Percentiles rank a stretch among this genome's conserved stretches.
Evolutionary conservation across 169 alveolate genomes (phyloP).

Genomic region (Plasmodium yoelii): DNA sequence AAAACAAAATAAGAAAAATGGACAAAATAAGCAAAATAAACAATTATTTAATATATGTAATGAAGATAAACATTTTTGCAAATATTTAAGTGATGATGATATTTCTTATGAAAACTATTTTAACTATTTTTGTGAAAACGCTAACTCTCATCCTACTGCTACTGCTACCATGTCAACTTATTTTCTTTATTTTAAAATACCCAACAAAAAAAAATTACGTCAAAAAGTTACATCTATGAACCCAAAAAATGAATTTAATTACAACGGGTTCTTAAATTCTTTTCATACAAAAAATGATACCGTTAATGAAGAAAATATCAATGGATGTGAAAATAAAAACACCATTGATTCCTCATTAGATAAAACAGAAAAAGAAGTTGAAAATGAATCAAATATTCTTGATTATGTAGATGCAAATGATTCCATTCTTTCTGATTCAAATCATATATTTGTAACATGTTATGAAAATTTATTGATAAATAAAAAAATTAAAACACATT

Average conservation of each 20-base stretch:
- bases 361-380: too few species aligned
- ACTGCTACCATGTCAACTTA: conserved; percentile 11
- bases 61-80: conserved; percentile 16
- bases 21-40: neutral
- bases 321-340: neutral
- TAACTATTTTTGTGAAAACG: conserved; percentile 19
- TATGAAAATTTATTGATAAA: conserved; percentile 29
- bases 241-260: conserved; percentile 18
- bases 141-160: neutral
- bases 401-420: too few species aligned
- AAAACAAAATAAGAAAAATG: conserved; percentile 7
- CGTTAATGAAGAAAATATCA: neutral
- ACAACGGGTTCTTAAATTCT: conserved; percentile 33
- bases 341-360: too few species aligned
- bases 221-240: conserved; percentile 6
- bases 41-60: too few species aligned
- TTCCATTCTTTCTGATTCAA: neutral
- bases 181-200: conserved; percentile 26
- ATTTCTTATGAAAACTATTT: conserved; percentile 36
- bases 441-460: conserved; percentile 16
- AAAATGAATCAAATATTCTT: too few species aligned
- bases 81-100: conserved; percentile 71
- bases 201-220: conserved; percentile 28
- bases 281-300: neutral
- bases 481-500: conserved; percentile 18